Base-by-base conservation (phyloP, 2,329 filamentous ascomycete genomes). In the Cladosporium sp. region DNA sequence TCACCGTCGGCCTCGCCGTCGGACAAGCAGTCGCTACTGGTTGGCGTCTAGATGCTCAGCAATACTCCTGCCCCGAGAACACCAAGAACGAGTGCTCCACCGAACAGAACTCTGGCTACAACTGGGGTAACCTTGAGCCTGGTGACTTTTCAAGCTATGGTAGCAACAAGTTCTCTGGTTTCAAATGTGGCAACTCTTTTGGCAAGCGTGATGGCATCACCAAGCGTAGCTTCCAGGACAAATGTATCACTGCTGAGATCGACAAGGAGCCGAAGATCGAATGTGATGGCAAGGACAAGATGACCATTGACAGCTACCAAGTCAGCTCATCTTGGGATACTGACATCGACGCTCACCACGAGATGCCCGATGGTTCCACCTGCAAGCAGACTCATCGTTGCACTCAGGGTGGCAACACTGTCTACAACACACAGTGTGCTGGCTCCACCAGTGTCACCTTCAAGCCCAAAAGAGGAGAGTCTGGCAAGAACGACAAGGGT, bases 381-480 rank as follows among this genome's bases (percentile, higher is more conserved):
- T 97, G 93, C 85, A 93, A 89, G 78, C 88, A 95, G 67, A 85
- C 83, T 61, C 78, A 83, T 63, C 70, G 79, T 53, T 95, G 90
- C 83, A 83, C 80, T 62, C 77, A 80, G 56, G 77, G 80, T 15
- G 90, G 90, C 67, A 86, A 84, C 58, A 83, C 81, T 47, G 80
- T 97, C 67, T 77, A 84, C 75, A 97, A 97, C 83, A 84, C 79
- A 60, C 91, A 97, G 81, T 97, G 93, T 73, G 93, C 91, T 83
- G 92, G 92, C 74, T 92, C 93, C 63, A 90, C 82, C 71, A 86
- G 84, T 58, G 91, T 97, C 61, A 85, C 83, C 56, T 86, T 97
- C 71, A 77, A 80, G 62, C 74, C 80, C 54, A 74, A 71, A 61
- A 64, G 61, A 34, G 61, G 63, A 48, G 59, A 48, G 32, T 62